Evolutionary conservation across 1,284 basidiomycete genomes (phyloP).

Genomic region (Tausonia pullulans): DNA sequence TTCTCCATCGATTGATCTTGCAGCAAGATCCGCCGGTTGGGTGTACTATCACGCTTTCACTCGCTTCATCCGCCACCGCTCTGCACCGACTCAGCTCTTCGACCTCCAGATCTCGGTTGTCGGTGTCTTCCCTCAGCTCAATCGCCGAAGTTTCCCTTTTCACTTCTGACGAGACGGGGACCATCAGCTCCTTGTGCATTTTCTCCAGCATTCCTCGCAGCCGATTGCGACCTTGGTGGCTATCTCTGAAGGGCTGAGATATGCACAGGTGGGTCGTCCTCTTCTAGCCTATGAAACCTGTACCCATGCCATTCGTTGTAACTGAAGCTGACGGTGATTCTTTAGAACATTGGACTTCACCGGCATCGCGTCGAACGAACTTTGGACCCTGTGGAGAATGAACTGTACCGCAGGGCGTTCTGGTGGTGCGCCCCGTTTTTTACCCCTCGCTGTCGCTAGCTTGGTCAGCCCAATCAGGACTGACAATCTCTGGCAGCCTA

Average conservation of each 20-base stretch:
- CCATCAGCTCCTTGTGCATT: conserved; percentile 16
- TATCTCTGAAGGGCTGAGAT: conserved; percentile 12
- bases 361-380: conserved; percentile 10
- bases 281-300: no score
- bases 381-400: conserved; percentile 11
- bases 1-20: no score
- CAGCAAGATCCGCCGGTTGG: no score
- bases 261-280: no score
- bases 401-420: conserved; percentile 8
- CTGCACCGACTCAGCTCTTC: conserved; percentile 15
- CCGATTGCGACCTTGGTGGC: conserved; percentile 13
- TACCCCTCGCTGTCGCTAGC: no score
- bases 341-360: conserved; percentile 15
- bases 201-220: conserved; percentile 8
- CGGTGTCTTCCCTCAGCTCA: no score
- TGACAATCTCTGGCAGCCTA: no score
- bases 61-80: conserved; percentile 13
- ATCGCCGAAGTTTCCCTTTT: no score
- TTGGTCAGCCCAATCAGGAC: no score
- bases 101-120: conserved; percentile 15
- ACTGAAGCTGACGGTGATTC: no score
- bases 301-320: no score
- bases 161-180: no score
- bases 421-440: conserved; percentile 12
- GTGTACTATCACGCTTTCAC: conserved; percentile 15